Evolutionary conservation across 1,284 basidiomycete species (phyloP), one percentile per base, ranked within the genome.

Genomic region (Malassezia japonica): DNA sequence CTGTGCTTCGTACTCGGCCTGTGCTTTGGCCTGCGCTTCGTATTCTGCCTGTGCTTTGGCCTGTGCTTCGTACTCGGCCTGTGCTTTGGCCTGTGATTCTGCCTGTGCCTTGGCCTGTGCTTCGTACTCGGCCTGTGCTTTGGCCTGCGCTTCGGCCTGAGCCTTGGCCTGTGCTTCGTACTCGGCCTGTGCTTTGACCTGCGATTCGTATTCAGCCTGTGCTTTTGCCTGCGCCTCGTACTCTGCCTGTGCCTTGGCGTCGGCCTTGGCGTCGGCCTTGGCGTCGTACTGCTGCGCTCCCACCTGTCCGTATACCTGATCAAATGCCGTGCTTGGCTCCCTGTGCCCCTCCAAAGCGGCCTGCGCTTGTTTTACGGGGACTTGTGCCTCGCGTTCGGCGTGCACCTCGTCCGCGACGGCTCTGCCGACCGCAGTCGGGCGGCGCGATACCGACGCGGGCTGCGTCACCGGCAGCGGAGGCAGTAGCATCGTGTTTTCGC

Each of bases 401-500:
- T 48, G 37, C 24, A 28, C 25, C 28, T 46, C 10, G 13, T 9
- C 40, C n/a, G 29, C 10, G 27, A 42, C 28, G 12, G 43, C 43
- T 23, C 29, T 16, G 18, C 32, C 21, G 27, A 29, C 33, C 12
- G 55, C 46, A 25, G 64, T 66, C 20, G 60, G 51, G 16, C 23
- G 25, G 20, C 40, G 40, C 16, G 40, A 42, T n/a, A 42, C 40
- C 16, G 40, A 15, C 10, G 28, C 20, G 12, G 40, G 23, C 28
- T 20, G 16, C 16, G 33, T 37, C 6, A 24, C 4, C 16, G 67
- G 67, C 18, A 72, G 52, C 4, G 67, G 60, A 23, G 65, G 64
- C 13, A 70, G 57, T n/a, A 72, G 58, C 16, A 65, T 59, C 6
- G 69, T 72, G 27, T 64, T 50, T 48, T 72, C 67, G 13, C 69